Conservation (phyloP, 2,329 filamentous ascomycete genomes). For the Emydomyces testavorans region DNA sequence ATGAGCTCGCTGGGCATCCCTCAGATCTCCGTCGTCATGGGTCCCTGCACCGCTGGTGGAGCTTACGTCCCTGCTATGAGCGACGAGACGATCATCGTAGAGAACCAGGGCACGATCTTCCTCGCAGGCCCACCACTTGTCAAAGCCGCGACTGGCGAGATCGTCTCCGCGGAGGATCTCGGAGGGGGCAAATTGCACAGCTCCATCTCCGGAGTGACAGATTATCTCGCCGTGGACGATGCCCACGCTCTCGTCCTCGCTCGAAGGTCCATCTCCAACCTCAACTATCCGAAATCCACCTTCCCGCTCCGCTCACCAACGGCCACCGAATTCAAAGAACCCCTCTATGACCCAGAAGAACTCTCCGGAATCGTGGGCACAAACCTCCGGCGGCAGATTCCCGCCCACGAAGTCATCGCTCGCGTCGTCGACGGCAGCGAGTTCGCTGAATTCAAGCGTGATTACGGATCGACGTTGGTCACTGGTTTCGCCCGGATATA, state of each 20-base stretch:
- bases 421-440: slow-evolving; percentile 82
- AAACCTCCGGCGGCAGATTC: slow-evolving; percentile 74
- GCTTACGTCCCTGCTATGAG: slow-evolving; percentile 97
- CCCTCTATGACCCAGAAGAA: slow-evolving; percentile 67
- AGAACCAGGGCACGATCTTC: slow-evolving; percentile 94
- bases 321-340: slow-evolving; percentile 50
- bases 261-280: slow-evolving; percentile 69
- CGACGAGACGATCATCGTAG: slow-evolving; percentile 93
- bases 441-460: slow-evolving; percentile 88
- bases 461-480: slow-evolving; percentile 79
- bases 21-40: slow-evolving; percentile 93
- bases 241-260: slow-evolving; percentile 82
- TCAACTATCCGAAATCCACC: slow-evolving; percentile 64
- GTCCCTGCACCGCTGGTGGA: slow-evolving; percentile 87
- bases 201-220: slow-evolving; percentile 81
- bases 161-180: slow-evolving; percentile 79
- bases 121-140: slow-evolving; percentile 87
- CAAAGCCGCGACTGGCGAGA: slow-evolving; percentile 89
- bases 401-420: slow-evolving; percentile 81
- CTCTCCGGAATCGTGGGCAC: slow-evolving; percentile 80
- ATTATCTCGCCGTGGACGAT: slow-evolving; percentile 90
- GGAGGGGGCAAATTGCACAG: slow-evolving; percentile 84
- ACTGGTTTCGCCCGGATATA: slow-evolving; percentile 87
- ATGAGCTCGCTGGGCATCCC: slow-evolving; percentile 85
- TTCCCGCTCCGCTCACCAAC: slow-evolving; percentile 21